Evolutionary conservation across 768 basidiomycete genomes (phyloP).

Genomic region (Lactifluus hygrophoroides): DNA sequence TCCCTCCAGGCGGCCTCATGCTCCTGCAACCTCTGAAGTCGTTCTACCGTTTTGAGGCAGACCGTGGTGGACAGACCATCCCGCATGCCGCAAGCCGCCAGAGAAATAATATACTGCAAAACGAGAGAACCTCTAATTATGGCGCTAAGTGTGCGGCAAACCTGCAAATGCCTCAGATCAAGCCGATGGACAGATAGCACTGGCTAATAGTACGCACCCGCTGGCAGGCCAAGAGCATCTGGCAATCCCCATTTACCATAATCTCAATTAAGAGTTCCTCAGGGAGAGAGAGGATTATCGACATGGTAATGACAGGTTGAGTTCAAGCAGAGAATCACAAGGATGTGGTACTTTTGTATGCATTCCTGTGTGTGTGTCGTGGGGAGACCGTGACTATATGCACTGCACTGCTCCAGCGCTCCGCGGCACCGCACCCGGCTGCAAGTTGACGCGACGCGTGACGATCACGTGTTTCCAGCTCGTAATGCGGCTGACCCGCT

Average conservation of each 20-base stretch:
- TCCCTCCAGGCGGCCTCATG: conserved; percentile 15
- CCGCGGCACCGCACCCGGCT: no score
- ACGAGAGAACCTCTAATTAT: conserved; percentile 7
- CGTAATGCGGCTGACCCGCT: no score
- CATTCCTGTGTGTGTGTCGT: no score
- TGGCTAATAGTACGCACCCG: neutral
- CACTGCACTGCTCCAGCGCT: no score
- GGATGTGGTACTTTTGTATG: neutral
- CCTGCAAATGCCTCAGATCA: neutral
- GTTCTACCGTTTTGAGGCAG: neutral
- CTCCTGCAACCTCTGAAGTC: conserved; percentile 2
- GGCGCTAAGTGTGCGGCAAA: conserved; percentile 6
- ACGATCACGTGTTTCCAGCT: no score
- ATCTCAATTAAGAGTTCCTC: conserved; percentile 12
- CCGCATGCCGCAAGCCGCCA: conserved; percentile 12
- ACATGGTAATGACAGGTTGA: neutral
- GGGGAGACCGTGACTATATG: no score
- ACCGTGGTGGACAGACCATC: neutral
- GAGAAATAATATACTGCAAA: conserved; percentile 7
- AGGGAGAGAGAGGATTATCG: conserved; percentile 7
- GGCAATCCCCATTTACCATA: conserved; percentile 3
- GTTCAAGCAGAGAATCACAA: neutral
- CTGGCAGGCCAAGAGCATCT: conserved; percentile 5
- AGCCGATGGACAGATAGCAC: no score
- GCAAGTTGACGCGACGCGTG: no score